Base-by-base conservation (phyloP, 345 rosid species). In the Aquilaria yunnanensis region DNA sequence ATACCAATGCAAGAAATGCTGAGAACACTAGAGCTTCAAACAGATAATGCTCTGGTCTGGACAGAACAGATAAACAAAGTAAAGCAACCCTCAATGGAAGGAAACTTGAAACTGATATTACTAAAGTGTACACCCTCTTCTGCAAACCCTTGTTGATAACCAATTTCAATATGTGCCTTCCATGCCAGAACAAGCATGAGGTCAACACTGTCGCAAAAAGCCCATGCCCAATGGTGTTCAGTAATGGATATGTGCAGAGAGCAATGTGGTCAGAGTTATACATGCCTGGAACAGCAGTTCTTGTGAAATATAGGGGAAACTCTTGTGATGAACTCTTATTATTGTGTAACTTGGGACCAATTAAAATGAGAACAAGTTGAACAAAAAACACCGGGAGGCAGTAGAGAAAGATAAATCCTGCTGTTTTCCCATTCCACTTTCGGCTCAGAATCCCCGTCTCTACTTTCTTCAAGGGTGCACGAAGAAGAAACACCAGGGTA, bases 101-200 rank as follows among this genome's bases (percentile, higher is more conserved):
- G 83, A 88, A 88, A 73, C 83, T 77, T 14, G 86, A 83, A 68
- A 88, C 91, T 0, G 97, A 84, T 71, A 91, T 55, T 70, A 91
- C 76, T 72, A 91, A 71, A 61, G 82, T 80, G 73, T 86, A 84
- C 14, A 91, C 88, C 78, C 97, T 86, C 80, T 70, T 88, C 84
- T 88, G 91, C 75, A 91, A 66, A 68, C 94, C 88, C 83, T 83
- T 88, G 60, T 91, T 91, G 65, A 91, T 86, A 47, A 91, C 97
- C 75, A 91, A 66, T 72, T 80, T 86, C 77, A 91, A 70, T 63
- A 91, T 84, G 72, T 74, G 89, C 69, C 96, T 83, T 66, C 97
- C 97, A 57, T 88, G 82, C 89, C 89, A 88, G 76, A 84, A 88
- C 73, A 91, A 73, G 79, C 88, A 91, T 49, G 73, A 56, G 48